Percentiles rank a stretch among this genome's conserved stretches.
phyloP scores from a whole-genome alignment of 495 filamentous ascomycete genomes.

The Aspergillus avenaceus region DNA sequence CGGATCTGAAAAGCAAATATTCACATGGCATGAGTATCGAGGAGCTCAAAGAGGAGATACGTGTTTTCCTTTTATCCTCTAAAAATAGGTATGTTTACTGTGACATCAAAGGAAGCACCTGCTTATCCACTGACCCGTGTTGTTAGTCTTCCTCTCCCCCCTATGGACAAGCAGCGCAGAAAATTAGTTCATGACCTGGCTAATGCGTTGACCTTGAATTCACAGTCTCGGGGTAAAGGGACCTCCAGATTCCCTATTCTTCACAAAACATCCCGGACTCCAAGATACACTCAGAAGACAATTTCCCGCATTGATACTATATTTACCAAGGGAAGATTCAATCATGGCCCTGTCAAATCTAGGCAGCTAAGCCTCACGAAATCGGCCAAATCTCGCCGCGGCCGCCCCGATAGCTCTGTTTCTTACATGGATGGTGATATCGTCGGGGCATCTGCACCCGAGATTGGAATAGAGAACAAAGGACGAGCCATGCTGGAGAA shows the following conservation, averaged over 20 bases:
- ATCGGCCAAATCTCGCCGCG: conserved; percentile 29
- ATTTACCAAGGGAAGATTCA: conserved; percentile 28
- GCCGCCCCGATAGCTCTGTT: conserved; percentile 40
- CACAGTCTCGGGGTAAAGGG: conserved; percentile 75
- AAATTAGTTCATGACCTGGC: conserved; percentile 75
- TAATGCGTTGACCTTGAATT: conserved; percentile 67
- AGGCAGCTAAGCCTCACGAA: conserved; percentile 22
- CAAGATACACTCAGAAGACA: conserved; percentile 43
- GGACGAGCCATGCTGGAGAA: conserved; percentile 90
- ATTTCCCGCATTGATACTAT: conserved; percentile 34
- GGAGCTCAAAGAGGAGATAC: conserved; percentile 69
- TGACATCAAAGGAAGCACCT: neutral
- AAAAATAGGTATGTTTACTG: conserved; percentile 54
- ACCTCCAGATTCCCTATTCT: conserved; percentile 71
- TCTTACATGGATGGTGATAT: conserved; percentile 82
- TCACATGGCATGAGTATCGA: conserved; percentile 62
- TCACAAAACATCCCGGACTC: conserved; percentile 65
- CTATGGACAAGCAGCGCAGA: conserved; percentile 74
- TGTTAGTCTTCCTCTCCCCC: conserved; percentile 69
- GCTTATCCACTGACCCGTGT: neutral
- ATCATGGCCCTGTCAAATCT: conserved; percentile 28
- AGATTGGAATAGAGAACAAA: conserved; percentile 77
- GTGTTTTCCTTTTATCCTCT: conserved; percentile 60
- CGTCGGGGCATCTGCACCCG: conserved; percentile 78
- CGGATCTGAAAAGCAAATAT: conserved; percentile 71